Base-by-base conservation (phyloP, 2,329 filamentous ascomycete genomes). In the Neoarthrinium moseri region DNA sequence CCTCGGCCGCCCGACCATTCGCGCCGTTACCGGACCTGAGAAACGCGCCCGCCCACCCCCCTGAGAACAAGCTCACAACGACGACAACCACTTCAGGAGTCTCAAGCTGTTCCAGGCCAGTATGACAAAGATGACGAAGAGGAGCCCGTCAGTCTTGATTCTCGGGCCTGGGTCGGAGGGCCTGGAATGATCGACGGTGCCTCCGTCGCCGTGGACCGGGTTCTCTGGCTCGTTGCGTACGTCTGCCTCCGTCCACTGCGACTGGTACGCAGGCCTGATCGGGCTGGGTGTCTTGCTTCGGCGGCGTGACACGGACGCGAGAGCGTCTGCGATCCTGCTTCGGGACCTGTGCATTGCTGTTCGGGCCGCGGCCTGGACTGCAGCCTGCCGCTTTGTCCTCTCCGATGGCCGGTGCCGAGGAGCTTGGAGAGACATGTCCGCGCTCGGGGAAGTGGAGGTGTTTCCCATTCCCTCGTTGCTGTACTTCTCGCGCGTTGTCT, bases 361-460 rank as follows among this genome's bases (percentile, higher is more conserved):
- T 20, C 53, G 54, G 11, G 58, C 57, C 22, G 53, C 56, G 20
- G 57, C 57, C 48, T 54, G 58, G 15, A 58, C 51, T 36, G 55
- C 53, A n/a, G 39, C 36, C 23, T 51, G 52, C 34, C 24, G 42
- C 44, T 41, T 50, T 17, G 52, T 47, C 38, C 32, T 22, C 11
- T 50, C 40, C 21, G 18, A 39, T 29, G 34, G 41, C 11, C 30
- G 45, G 37, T 26, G 46, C 36, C 23, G 54, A 40, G 36, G 50
- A 26, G 43, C 26, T 33, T 45, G 48, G 21, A 45, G 50, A 18
- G 35, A 36, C 15, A 17, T 23, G 15, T 8, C 35, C 18, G 17
- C 20, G n/a, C n/a, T n/a, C 10, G 22, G 10, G 35, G 2, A 13
- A 20, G 13, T 37, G 10, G 12, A 21, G n/a, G 18, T 37, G n/a